Evolutionary conservation across 768 basidiomycete genomes (phyloP).

Genomic region (Mrakia blollopis): DNA sequence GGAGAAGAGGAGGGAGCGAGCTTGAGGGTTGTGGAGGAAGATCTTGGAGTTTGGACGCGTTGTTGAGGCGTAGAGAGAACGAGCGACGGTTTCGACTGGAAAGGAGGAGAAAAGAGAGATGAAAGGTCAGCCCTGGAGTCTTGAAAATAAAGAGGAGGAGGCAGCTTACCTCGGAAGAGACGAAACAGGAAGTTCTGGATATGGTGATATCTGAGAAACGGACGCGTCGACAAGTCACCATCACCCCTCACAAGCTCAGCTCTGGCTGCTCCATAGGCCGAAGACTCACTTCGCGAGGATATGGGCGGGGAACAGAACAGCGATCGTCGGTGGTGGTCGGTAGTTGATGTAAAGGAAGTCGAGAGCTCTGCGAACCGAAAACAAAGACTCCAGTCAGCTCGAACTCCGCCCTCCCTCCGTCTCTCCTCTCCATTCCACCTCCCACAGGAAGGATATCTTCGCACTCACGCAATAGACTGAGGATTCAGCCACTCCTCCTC

Average conservation of each 20-base stretch:
- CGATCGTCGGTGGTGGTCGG: conserved; percentile 73
- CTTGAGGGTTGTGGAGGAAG: conserved; percentile 56
- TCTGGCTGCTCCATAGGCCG: no score
- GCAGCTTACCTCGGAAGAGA: conserved; percentile 62
- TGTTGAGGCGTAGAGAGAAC: conserved; percentile 51
- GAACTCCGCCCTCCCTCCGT: neutral
- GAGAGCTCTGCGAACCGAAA: neutral
- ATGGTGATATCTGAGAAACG: conserved; percentile 56
- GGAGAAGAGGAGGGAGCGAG: conserved; percentile 55
- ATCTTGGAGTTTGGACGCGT: conserved; percentile 46
- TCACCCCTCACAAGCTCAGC: no score
- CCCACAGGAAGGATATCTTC: no score
- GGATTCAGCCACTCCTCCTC: conserved; percentile 79
- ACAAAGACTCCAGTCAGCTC: conserved; percentile 21
- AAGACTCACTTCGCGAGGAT: conserved; percentile 59
- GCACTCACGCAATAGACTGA: conserved; percentile 50
- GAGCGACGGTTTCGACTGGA: conserved; percentile 63
- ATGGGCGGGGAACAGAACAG: conserved; percentile 63
- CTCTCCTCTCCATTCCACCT: neutral
- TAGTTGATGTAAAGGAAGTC: conserved; percentile 85
- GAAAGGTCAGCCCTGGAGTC: conserved; percentile 31
- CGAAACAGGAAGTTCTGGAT: conserved; percentile 75
- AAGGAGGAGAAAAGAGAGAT: conserved; percentile 35
- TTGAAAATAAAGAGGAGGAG: neutral
- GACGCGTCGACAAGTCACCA: neutral